Conservation (phyloP, 192 early-diverging fungal genomes). For the Linderina pennispora region DNA sequence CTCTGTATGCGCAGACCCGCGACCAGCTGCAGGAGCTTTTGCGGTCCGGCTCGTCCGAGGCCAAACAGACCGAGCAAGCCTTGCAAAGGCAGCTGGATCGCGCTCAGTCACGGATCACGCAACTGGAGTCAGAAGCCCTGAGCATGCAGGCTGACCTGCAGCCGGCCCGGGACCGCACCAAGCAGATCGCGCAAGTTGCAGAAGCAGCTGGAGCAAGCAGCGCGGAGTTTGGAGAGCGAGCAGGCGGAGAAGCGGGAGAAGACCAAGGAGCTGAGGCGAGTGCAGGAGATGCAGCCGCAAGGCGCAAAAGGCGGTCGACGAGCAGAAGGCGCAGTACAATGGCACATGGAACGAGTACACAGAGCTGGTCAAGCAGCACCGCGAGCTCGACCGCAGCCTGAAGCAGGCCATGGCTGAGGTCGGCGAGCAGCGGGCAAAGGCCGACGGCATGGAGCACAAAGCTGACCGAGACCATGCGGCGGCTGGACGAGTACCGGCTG, state of each 20-base stretch:
- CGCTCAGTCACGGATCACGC: too few relatives aligned
- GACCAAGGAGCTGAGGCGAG: slow-evolving; percentile 1
- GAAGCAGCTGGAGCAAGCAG: slow-evolving; percentile 2
- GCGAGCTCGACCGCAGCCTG: slow-evolving; percentile 23
- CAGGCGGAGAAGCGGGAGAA: slow-evolving; percentile 8
- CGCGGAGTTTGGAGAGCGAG: slow-evolving; percentile 4
- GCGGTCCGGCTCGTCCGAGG: slow-evolving; percentile 13
- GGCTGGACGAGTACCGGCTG: slow-evolving; percentile 23
- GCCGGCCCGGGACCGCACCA: background rate
- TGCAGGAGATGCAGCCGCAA: slow-evolving; percentile 1
- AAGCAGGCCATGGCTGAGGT: slow-evolving; percentile 36
- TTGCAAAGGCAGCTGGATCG: slow-evolving; percentile 10
- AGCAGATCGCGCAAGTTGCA: slow-evolving; percentile 4
- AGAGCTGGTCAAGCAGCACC: slow-evolving; percentile 26
- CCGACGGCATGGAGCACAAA: slow-evolving; percentile 26
- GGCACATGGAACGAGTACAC: slow-evolving; percentile 3
- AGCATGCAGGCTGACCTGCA: background rate
- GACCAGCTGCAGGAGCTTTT: slow-evolving; percentile 43
- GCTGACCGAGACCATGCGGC: slow-evolving; percentile 10
- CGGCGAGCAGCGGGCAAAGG: slow-evolving; percentile 23
- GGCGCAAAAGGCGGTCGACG: background rate
- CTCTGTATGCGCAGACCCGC: slow-evolving; percentile 42
- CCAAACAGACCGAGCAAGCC: slow-evolving; percentile 2
- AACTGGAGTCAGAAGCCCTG: background rate
- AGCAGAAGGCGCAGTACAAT: slow-evolving; percentile 4